These are phyloP conservation scores for Arthroderma sp. DNA, from an alignment of 2,329 filamentous ascomycete genomes.

Conservation along the genomic window DNA sequence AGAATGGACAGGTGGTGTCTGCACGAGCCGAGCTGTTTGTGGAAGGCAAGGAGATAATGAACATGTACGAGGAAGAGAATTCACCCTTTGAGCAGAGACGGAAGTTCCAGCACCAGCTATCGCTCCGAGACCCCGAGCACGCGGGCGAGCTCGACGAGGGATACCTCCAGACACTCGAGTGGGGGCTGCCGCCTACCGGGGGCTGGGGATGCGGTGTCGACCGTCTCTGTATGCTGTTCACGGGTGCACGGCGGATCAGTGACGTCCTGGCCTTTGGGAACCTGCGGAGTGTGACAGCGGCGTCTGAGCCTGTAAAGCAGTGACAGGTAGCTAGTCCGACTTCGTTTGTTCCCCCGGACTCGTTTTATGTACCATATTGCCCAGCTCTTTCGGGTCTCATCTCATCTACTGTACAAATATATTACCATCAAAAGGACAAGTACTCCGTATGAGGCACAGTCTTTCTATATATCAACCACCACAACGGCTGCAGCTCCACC, in stretches of 20 bases:
- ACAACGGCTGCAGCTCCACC: neutral
- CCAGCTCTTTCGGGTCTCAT: too few relatives aligned
- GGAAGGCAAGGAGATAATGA: slow-evolving; percentile 68
- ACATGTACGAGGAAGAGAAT: slow-evolving; percentile 98
- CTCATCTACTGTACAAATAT: too few relatives aligned
- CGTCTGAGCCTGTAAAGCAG: neutral
- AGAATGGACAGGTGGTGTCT: slow-evolving; percentile 58
- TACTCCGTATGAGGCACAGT: too few relatives aligned
- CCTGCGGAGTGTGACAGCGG: slow-evolving; percentile 44
- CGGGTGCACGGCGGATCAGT: slow-evolving; percentile 62
- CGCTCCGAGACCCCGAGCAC: slow-evolving; percentile 37
- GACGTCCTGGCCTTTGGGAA: slow-evolving; percentile 86
- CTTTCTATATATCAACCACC: too few relatives aligned
- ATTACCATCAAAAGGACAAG: too few relatives aligned
- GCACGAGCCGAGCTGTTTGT: slow-evolving; percentile 80
- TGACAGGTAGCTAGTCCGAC: neutral
- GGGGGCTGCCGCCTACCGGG: slow-evolving; percentile 85
- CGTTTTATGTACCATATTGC: neutral
- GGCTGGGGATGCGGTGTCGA: slow-evolving; percentile 95
- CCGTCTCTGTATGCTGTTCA: slow-evolving; percentile 80
- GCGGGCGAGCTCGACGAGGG: slow-evolving; percentile 56
- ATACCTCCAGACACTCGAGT: slow-evolving; percentile 74
- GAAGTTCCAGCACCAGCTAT: slow-evolving; percentile 59
- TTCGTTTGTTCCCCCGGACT: neutral
- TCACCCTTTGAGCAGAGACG: slow-evolving; percentile 71